Evolutionary conservation across 345 rosid species (phyloP).

Genomic region (Eucalyptus globulus): DNA sequence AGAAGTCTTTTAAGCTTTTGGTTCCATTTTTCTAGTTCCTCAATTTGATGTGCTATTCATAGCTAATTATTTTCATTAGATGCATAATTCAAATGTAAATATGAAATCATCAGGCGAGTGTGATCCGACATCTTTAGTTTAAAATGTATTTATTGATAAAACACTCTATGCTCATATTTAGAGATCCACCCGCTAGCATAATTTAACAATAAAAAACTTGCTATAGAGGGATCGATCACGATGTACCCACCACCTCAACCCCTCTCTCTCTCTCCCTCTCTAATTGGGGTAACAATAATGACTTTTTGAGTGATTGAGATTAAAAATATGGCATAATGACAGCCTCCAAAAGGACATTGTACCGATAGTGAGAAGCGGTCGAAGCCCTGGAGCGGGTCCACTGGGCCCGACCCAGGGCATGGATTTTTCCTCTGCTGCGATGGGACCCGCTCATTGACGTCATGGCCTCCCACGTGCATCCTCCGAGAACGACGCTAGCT

Average conservation of each 20-base stretch:
- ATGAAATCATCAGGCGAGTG: background rate
- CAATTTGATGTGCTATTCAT: background rate
- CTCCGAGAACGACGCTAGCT: background rate
- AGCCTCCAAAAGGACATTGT: background rate
- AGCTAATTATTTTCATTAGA: background rate
- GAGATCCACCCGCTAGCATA: rapidly evolving
- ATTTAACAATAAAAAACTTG: background rate
- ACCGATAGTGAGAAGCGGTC: background rate
- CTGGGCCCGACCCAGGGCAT: background rate
- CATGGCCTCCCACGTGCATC: background rate
- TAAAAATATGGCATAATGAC: background rate
- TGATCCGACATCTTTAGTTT: background rate
- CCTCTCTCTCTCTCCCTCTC: background rate
- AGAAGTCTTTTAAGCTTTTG: background rate
- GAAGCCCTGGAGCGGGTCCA: background rate
- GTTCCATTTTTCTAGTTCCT: background rate
- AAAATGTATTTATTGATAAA: background rate
- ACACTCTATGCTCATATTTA: rapidly evolving
- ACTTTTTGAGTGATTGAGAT: background rate
- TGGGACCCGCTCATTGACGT: background rate
- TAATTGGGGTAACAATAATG: background rate
- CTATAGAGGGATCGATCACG: background rate
- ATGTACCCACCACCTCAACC: background rate
- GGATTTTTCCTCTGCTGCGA: background rate
- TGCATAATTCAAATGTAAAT: background rate